Evolutionary conservation across 306 rosid genomes (phyloP), one percentile per base, ranked within the genome.

Genomic region (Prunus davidiana): DNA sequence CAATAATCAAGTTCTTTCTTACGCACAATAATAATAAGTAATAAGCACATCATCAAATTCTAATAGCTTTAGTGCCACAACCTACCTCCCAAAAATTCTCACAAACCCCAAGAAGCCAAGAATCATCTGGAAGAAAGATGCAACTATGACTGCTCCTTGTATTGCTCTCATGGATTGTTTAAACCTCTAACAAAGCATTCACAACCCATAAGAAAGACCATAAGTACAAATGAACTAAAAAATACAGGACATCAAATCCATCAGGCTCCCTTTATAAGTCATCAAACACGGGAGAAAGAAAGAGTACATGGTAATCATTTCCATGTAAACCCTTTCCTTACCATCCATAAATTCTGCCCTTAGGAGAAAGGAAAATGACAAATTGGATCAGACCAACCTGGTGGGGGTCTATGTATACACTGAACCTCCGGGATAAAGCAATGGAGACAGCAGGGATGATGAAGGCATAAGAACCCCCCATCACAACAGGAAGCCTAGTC

Each of bases 21-120:
- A 77, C 79, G 50, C 65, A 70, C 55, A 71, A 49, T 61, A 64
- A 79, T 38, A 72, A 79, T 38, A 72, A 12, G 57, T 2, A 66
- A 3, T 34, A 50, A 76, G 54, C 38, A 64, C 74, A 81, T 76
- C 14, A 19, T 24, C 47, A 16, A 55, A 43, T 54, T 15, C 51
- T 14, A 60, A 34, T 52, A 15, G 51, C 71, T 28, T n/a, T 47
- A n/a, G 47, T 28, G 11, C 24, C 19, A 52, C 46, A 76, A 58
- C 74, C 64, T 81, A 95, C 97, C 93, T 85, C 22, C 86, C 83
- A 58, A 90, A 87, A 66, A 95, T 89, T 87, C 95, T 86, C 89
- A 93, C 85, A 62, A 95, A 80, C 20, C 98, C 98, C 2, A 92
- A 73, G 84, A 92, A 92, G 2, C 97, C 97, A 63, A 95, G 6